Evolutionary conservation across 2,329 filamentous ascomycete species (phyloP), one percentile per base, ranked within the genome.

Genomic region (Fusarium domesticum): DNA sequence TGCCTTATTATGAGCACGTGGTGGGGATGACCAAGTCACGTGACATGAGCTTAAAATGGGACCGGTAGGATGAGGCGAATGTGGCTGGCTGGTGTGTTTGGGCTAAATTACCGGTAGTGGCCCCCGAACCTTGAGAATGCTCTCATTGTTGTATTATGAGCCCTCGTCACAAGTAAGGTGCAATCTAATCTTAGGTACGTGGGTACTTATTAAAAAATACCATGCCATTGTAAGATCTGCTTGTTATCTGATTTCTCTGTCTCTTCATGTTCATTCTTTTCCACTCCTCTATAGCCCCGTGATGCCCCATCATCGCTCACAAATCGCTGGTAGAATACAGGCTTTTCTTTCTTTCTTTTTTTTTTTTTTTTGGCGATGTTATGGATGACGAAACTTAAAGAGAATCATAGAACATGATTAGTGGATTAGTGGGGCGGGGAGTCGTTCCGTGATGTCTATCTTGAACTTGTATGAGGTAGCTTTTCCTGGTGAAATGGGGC

Each of bases 321-420:
- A 15, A 14, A 42, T 19, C 20, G 7, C 10, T 37, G 18, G 28
- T 30, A 5, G 16, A 8, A 11, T 30, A 16, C 32, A 15, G 16
- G 32, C 15, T 28, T 19, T 38, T 18, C 28, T n/a, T n/a, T n/a
- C n/a, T n/a, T n/a, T n/a, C n/a, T n/a, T n/a, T n/a, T n/a, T n/a
- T n/a, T n/a, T n/a, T n/a, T n/a, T n/a, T n/a, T n/a, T n/a, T n/a
- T 48, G 30, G 19, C 35, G 39, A 47, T 47, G 45, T 54, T 43
- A 57, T 58, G 45, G 30, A 58, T 58, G 56, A 53, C 56, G 53
- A 55, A 30, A 39, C 39, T 23, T 34, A 41, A 11, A 19, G 37
- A 39, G 35, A 17, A 17, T 6, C n/a, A 19, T 18, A 15, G 23
- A 28, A 28, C 4, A 6, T 6, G 20, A 8, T 12, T 8, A 36